Evolutionary conservation across 306 rosid species (phyloP).

Genomic region (Biancaea sappan): DNA sequence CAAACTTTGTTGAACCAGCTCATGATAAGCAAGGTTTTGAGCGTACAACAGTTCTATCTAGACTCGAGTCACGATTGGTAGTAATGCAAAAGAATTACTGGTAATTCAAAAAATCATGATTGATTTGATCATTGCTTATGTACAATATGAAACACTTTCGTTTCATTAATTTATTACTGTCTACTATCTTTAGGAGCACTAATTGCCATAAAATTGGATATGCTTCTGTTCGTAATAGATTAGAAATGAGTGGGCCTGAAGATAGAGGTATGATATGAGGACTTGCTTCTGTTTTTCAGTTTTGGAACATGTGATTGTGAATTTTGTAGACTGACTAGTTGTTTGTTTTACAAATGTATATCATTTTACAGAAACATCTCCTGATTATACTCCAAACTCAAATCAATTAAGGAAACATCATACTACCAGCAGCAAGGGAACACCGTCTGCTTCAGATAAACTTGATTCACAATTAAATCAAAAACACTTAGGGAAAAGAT

Average conservation of each 20-base stretch:
- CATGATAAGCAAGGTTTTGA: slow-evolving; percentile 99
- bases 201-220: slow-evolving; percentile 84
- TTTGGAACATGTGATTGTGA: slow-evolving; percentile 13
- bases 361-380: slow-evolving; percentile 54
- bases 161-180: slow-evolving; percentile 18
- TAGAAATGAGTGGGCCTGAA: slow-evolving; percentile 17
- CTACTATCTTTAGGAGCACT: slow-evolving; percentile 51
- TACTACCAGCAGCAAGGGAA: slow-evolving; percentile 47
- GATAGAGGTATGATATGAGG: slow-evolving; percentile 54
- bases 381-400: slow-evolving; percentile 40
- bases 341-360: slow-evolving; percentile 9
- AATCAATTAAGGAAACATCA: slow-evolving; percentile 43
- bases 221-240: slow-evolving; percentile 52
- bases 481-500: slow-evolving; percentile 34
- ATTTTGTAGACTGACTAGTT: too few species aligned
- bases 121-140: background rate
- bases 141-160: background rate
- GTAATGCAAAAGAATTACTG: slow-evolving; percentile 92
- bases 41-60: slow-evolving; percentile 85
- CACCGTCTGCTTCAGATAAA: slow-evolving; percentile 36
- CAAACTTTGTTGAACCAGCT: slow-evolving; percentile 98
- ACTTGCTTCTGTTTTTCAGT: slow-evolving; percentile 17
- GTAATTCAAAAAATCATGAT: slow-evolving; percentile 52
- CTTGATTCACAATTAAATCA: slow-evolving; percentile 33
- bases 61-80: slow-evolving; percentile 72